Conservation (phyloP, 176 grass and related monocot genomes). For the Zoysia japonica region DNA sequence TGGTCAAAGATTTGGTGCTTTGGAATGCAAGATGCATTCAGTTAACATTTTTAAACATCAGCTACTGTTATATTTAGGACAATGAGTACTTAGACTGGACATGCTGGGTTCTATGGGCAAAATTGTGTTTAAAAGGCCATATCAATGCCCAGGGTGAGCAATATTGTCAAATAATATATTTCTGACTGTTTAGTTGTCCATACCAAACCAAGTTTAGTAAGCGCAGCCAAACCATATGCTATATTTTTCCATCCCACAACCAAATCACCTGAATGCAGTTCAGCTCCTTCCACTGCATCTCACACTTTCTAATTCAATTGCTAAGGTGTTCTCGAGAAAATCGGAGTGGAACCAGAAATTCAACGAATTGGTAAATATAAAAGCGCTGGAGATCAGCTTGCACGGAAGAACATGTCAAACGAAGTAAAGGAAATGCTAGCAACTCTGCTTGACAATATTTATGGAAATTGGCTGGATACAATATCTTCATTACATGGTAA, state of each 20-base stretch:
- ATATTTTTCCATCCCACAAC: constrained; percentile 28
- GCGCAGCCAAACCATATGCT: neutral
- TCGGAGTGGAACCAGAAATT: constrained; percentile 84
- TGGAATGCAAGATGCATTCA: neutral
- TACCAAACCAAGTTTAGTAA: constrained; percentile 21
- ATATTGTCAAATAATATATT: constrained; percentile 20
- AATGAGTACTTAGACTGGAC: neutral
- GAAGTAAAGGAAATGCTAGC: constrained; percentile 93
- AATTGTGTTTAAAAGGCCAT: neutral
- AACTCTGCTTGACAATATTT: constrained; percentile 77
- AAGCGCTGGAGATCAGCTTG: constrained; percentile 81
- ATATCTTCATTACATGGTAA: constrained; percentile 77
- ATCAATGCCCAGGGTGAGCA: neutral
- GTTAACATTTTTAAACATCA: constrained; percentile 6
- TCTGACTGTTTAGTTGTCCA: constrained; percentile 31
- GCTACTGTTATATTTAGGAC: neutral
- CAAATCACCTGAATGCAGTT: constrained; percentile 29
- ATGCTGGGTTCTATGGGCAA: neutral
- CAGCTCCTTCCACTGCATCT: constrained; percentile 24
- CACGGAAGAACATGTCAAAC: constrained; percentile 76
- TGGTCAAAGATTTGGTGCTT: constrained; percentile 7
- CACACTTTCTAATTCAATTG: constrained; percentile 34
- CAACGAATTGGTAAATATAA: constrained; percentile 88
- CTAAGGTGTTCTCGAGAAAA: constrained; percentile 82
- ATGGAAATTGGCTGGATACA: constrained; percentile 95